Evolutionary conservation across 495 filamentous ascomycete species (phyloP).

Genomic region (Lindgomyces ingoldianus): DNA sequence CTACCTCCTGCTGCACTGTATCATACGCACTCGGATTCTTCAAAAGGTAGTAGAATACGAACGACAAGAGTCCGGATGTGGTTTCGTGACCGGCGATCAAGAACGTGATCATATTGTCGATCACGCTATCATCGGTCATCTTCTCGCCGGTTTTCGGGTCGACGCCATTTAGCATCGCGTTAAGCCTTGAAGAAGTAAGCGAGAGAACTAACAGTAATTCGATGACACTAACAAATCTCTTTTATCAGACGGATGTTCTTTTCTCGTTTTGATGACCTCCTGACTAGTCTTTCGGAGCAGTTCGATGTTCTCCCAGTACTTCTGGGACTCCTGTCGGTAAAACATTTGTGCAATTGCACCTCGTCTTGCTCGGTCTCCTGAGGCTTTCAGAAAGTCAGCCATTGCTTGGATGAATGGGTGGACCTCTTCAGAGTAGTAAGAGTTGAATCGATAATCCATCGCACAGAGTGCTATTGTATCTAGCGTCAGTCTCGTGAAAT

Average conservation of each 20-base stretch:
- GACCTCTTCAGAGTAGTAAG: conserved; percentile 38
- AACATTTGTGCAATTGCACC: conserved; percentile 27
- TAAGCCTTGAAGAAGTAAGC: conserved; percentile 19
- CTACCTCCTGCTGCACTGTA: conserved; percentile 66
- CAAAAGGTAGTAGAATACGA: conserved; percentile 59
- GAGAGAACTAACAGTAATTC: neutral
- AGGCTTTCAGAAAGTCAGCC: conserved; percentile 34
- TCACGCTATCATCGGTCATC: conserved; percentile 37
- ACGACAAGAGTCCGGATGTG: conserved; percentile 39
- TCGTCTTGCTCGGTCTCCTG: conserved; percentile 30
- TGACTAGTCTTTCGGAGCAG: conserved; percentile 37
- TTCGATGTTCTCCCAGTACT: conserved; percentile 37
- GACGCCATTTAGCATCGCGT: conserved; percentile 37
- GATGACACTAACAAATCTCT: conserved; percentile 39
- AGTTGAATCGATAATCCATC: conserved; percentile 44
- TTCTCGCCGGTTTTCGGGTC: conserved; percentile 42
- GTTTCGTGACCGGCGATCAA: conserved; percentile 38
- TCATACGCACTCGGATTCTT: conserved; percentile 62
- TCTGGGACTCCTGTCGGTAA: conserved; percentile 31
- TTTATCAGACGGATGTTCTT: conserved; percentile 35
- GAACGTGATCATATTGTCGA: conserved; percentile 43
- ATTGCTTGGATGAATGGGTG: conserved; percentile 36
- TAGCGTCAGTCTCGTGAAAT: conserved; percentile 42
- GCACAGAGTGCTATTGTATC: conserved; percentile 42
- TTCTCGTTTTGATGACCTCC: conserved; percentile 31